Conservation (phyloP, 257 asterid genomes). For the Nyctanthes arbortristis region DNA sequence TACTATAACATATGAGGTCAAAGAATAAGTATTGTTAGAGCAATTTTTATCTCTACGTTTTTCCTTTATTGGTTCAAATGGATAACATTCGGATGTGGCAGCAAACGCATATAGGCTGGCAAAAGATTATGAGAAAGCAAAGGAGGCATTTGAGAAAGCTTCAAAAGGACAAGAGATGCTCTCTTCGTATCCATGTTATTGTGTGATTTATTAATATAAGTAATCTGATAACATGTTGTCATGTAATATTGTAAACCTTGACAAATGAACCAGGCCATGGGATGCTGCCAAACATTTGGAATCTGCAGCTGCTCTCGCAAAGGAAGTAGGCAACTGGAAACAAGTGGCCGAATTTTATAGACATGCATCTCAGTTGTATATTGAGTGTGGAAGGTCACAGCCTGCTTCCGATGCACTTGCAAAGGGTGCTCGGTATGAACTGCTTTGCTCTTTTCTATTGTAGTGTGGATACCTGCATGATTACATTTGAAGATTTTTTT, state of each 20-base stretch:
- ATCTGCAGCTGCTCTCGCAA: conserved; percentile 85
- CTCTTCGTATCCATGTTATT: conserved; percentile 68
- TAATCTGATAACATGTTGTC: neutral
- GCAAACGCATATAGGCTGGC: conserved; percentile 74
- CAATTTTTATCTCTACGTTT: neutral
- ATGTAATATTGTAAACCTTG: conserved; percentile 31
- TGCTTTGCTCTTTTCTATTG: conserved; percentile 10
- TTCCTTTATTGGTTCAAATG: neutral
- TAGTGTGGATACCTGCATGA: neutral
- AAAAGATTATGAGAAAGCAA: conserved; percentile 74
- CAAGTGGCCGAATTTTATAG: conserved; percentile 88
- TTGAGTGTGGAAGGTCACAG: conserved; percentile 90
- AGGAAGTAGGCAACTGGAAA: conserved; percentile 76
- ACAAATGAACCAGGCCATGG: conserved; percentile 79
- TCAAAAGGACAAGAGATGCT: conserved; percentile 97
- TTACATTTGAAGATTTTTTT: conserved; percentile 7
- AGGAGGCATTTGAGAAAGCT: conserved; percentile 91
- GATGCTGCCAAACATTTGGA: conserved; percentile 99
- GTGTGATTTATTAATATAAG: neutral
- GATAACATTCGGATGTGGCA: conserved; percentile 28
- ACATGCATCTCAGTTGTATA: conserved; percentile 81
- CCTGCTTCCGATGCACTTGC: conserved; percentile 98
- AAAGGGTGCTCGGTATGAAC: conserved; percentile 93
- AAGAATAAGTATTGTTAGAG: neutral
- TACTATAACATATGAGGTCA: neutral